phyloP scores from a whole-genome alignment of 768 basidiomycete genomes.

The Rhodotorula diobovata region DNA sequence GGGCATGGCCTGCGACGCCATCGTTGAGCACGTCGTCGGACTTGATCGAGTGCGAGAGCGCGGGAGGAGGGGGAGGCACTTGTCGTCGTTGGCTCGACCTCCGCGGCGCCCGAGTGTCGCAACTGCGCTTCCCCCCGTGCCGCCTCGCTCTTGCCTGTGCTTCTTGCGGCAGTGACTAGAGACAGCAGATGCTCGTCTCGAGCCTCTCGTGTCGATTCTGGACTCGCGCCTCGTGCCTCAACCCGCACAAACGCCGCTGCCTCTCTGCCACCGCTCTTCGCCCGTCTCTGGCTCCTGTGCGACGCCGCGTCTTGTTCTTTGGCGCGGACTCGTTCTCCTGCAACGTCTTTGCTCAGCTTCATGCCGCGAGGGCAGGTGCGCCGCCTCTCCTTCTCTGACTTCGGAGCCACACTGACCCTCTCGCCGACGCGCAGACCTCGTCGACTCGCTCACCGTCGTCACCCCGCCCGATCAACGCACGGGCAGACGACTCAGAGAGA shows the following conservation, averaged over 20 bases:
- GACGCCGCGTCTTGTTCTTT: slow-evolving; percentile 36
- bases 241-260: slow-evolving; percentile 10
- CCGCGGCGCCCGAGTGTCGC: too few relatives aligned
- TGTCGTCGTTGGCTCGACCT: too few relatives aligned
- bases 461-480: slow-evolving; percentile 33
- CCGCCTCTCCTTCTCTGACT: too few relatives aligned
- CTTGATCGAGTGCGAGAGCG: neutral
- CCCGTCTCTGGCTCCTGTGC: neutral
- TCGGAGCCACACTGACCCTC: neutral
- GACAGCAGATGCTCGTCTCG: too few relatives aligned
- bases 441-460: slow-evolving; percentile 32
- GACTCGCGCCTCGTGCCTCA: neutral
- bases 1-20: slow-evolving; percentile 38
- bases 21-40: neutral
- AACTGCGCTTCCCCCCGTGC: too few relatives aligned
- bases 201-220: too few relatives aligned
- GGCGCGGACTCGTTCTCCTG: slow-evolving; percentile 41
- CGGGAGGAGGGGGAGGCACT: neutral
- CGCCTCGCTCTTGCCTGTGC: too few relatives aligned
- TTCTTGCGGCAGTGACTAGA: too few relatives aligned
- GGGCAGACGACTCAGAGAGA: slow-evolving; percentile 15
- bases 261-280: neutral
- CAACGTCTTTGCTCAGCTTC: slow-evolving; percentile 20
- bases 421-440: slow-evolving; percentile 14
- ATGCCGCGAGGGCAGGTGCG: slow-evolving; percentile 13